These are phyloP conservation scores for Tuber borchii DNA, from an alignment of 495 filamentous ascomycete species.

Conservation along the genomic window DNA sequence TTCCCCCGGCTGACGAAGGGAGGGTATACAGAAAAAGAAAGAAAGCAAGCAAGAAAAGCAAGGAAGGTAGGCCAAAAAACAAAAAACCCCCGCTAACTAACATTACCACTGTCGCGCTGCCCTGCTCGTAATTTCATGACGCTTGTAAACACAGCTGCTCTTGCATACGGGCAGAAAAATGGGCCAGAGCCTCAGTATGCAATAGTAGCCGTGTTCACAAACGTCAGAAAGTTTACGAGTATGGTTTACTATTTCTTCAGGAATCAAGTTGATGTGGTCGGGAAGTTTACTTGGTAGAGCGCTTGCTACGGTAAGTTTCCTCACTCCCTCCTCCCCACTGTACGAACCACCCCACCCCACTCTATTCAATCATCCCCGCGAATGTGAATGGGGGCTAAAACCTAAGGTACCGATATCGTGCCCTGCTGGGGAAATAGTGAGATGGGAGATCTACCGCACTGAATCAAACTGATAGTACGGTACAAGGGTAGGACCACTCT, in stretches of 20 bases:
- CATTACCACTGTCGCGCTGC: background rate
- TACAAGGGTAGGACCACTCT: too few relatives aligned
- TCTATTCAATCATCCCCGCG: background rate
- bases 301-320: background rate
- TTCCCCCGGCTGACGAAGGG: background rate
- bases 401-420: background rate
- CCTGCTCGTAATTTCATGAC: background rate
- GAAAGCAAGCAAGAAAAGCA: background rate
- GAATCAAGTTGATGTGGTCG: background rate
- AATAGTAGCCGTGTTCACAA: too few relatives aligned
- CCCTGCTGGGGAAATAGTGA: background rate
- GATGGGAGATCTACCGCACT: background rate
- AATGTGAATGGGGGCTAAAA: background rate
- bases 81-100: background rate
- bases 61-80: background rate
- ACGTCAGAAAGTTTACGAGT: too few relatives aligned
- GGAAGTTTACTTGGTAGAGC: background rate
- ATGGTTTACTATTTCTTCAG: background rate
- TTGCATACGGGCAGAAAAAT: too few relatives aligned
- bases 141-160: too few relatives aligned
- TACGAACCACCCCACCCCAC: background rate
- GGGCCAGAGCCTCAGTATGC: too few relatives aligned
- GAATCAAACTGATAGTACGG: background rate
- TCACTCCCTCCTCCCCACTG: background rate
- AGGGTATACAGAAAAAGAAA: background rate